phyloP scores from a whole-genome alignment of 179 eudicot species.

The Drosera spatulata region DNA sequence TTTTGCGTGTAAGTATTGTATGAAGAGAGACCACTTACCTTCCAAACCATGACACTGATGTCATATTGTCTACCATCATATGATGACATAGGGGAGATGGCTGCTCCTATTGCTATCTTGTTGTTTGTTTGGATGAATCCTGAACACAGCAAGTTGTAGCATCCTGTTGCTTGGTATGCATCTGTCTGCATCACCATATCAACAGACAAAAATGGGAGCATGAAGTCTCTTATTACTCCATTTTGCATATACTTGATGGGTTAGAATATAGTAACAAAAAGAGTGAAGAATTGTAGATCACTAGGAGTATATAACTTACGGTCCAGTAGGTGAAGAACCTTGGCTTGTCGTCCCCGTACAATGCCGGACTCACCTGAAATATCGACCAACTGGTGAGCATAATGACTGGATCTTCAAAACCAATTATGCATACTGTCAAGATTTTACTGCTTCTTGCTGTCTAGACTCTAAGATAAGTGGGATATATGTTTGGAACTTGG shows the following conservation, averaged over 20 bases:
- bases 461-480: no score
- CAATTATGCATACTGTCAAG: no score
- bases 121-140: slow-evolving; percentile 59
- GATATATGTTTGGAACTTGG: no score
- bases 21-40: not conserved
- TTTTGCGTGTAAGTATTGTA: no score
- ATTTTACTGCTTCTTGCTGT: no score
- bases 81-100: slow-evolving; percentile 48
- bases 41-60: slow-evolving; percentile 49
- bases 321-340: slow-evolving; percentile 72
- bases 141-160: slow-evolving; percentile 59
- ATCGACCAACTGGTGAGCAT: not conserved
- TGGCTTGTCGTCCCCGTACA: slow-evolving; percentile 51
- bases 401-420: no score
- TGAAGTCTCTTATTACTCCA: no score
- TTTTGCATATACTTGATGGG: no score
- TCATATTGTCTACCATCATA: slow-evolving; percentile 53
- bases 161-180: slow-evolving; percentile 61
- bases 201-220: no score
- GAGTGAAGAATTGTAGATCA: no score
- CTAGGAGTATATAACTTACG: slow-evolving; percentile 17
- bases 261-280: no score
- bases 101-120: slow-evolving; percentile 55
- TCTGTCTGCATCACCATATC: slow-evolving; percentile 25
- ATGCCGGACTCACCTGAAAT: slow-evolving; percentile 50